Evolutionary conservation across 2,329 filamentous ascomycete genomes (phyloP).

Genomic region (Calonectria pseudoreteaudii): DNA sequence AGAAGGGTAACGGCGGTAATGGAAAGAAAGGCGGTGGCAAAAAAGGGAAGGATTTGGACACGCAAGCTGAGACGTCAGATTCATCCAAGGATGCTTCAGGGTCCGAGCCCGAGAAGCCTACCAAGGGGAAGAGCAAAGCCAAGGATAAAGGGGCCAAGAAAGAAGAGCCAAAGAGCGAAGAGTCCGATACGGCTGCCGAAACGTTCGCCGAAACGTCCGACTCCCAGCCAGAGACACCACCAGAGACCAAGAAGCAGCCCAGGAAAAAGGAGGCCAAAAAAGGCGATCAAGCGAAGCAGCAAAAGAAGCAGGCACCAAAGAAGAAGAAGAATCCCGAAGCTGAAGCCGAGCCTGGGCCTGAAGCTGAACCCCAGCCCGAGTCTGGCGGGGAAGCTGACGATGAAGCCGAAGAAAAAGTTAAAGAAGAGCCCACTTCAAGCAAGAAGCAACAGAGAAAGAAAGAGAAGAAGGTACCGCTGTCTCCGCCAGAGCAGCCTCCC

Average conservation of each 20-base stretch:
- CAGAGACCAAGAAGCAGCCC: constrained; percentile 32
- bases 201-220: constrained; percentile 31
- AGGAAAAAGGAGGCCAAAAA: constrained; percentile 29
- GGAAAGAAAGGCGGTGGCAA: constrained; percentile 35
- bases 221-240: constrained; percentile 26
- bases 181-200: constrained; percentile 24
- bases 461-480: constrained; percentile 26
- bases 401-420: constrained; percentile 18
- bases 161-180: constrained; percentile 26
- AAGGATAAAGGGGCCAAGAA: constrained; percentile 31
- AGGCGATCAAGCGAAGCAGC: constrained; percentile 26
- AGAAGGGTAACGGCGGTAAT: constrained; percentile 30
- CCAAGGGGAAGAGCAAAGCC: constrained; percentile 22
- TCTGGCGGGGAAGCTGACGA: constrained; percentile 24
- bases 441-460: constrained; percentile 38
- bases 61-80: constrained; percentile 41
- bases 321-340: constrained; percentile 27
- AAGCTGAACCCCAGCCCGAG: constrained; percentile 23
- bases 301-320: constrained; percentile 24
- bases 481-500: background rate
- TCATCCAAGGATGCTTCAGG: constrained; percentile 36
- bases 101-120: constrained; percentile 29
- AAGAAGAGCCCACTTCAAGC: constrained; percentile 19
- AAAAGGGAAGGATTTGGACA: constrained; percentile 35
- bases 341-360: constrained; percentile 25